Conservation (phyloP, 768 basidiomycete genomes). For the Nevesoporus exiguus region DNA sequence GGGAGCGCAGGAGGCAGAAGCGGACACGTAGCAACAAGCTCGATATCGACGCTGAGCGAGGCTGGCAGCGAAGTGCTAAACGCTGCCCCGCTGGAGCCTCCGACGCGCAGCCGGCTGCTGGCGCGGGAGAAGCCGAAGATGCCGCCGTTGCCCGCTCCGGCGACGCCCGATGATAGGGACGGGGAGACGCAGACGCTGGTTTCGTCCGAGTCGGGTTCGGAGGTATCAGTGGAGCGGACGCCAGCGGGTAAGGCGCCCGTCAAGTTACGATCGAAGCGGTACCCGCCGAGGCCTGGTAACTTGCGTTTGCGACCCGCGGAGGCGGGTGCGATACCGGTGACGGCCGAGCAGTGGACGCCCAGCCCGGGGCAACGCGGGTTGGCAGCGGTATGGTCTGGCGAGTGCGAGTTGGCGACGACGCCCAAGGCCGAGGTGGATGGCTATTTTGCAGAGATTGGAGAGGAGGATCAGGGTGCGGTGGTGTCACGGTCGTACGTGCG, state of each 20-base stretch:
- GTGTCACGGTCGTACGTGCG: constrained; percentile 25
- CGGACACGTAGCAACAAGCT: constrained; percentile 27
- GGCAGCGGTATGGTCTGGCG: constrained; percentile 51
- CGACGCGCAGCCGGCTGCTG: constrained; percentile 28
- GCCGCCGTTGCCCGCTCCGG: constrained; percentile 22
- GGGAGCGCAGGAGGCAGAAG: constrained; percentile 18
- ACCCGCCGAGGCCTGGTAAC: constrained; percentile 43
- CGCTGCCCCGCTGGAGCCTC: constrained; percentile 22
- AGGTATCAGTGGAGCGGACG: constrained; percentile 29
- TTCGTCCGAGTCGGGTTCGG: constrained; percentile 39
- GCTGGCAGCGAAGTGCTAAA: constrained; percentile 17
- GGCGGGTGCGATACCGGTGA: neutral
- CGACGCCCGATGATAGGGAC: neutral
- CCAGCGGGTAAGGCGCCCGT: constrained; percentile 36
- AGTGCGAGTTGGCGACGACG: constrained; percentile 50
- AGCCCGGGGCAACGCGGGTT: constrained; percentile 50
- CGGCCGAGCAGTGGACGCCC: constrained; percentile 33
- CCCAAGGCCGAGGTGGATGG: constrained; percentile 55
- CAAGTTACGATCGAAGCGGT: constrained; percentile 53
- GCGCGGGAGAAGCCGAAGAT: constrained; percentile 42
- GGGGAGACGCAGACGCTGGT: neutral
- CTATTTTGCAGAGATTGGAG: constrained; percentile 37
- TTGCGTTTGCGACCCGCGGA: constrained; percentile 40
- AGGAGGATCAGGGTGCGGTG: constrained; percentile 2
- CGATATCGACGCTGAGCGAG: constrained; percentile 31